Evolutionary conservation across 257 asterid species (phyloP).

Genomic region (Penstemon newberryi): DNA sequence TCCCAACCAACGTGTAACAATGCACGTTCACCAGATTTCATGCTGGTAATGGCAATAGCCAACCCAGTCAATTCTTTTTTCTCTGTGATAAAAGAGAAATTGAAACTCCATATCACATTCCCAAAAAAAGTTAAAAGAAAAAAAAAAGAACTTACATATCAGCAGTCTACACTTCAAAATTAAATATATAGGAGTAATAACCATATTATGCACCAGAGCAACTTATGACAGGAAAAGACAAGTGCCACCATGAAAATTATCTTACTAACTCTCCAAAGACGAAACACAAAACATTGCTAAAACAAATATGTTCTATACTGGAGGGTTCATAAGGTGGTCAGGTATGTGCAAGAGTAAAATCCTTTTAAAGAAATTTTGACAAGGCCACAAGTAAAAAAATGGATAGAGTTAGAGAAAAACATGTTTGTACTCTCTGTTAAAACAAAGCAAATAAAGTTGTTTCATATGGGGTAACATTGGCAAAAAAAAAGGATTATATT

Average conservation of each 20-base stretch:
- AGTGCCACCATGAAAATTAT: conserved; percentile 5
- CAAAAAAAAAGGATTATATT: background rate
- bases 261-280: background rate
- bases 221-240: conserved; percentile 10
- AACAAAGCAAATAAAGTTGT: conserved; percentile 5
- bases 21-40: conserved; percentile 91
- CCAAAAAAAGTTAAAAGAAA: background rate
- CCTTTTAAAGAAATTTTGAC: background rate
- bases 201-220: conserved; percentile 1
- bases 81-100: conserved; percentile 56
- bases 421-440: conserved; percentile 8
- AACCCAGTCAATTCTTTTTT: conserved; percentile 86
- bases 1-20: conserved; percentile 82
- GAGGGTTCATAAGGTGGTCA: conserved; percentile 15
- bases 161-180: background rate
- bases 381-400: background rate
- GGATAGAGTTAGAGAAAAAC: no score
- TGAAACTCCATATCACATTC: conserved; percentile 23
- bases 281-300: conserved; percentile 5
- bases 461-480: background rate
- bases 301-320: conserved; percentile 1
- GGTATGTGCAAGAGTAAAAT: conserved; percentile 10
- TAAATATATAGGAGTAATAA: background rate
- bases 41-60: conserved; percentile 79
- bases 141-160: background rate